Conservation (phyloP, 108 stramenopile genomes). For the Epithemia pelagica region DNA sequence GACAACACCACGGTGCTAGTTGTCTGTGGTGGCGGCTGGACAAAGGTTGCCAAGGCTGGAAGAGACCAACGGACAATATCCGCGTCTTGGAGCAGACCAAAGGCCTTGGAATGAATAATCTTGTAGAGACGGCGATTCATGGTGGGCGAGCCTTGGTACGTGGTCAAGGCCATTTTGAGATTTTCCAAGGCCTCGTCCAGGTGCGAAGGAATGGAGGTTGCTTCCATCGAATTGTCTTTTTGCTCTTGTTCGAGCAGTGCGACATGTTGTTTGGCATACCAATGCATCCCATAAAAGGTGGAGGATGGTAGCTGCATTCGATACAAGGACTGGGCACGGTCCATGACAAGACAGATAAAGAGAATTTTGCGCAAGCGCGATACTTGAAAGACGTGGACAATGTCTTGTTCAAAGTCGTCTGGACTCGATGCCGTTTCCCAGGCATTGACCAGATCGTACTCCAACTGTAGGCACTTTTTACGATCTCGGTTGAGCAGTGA, state of each 20-base stretch:
- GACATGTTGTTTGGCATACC: neutral
- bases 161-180: too few species aligned
- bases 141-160: too few species aligned
- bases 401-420: neutral
- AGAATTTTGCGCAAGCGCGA: neutral
- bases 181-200: neutral
- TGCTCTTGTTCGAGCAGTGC: too few species aligned
- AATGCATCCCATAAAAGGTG: neutral
- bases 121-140: neutral
- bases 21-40: too few species aligned
- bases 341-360: neutral
- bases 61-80: neutral
- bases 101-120: neutral
- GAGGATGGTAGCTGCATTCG: neutral
- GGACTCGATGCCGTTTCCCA: neutral
- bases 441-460: neutral
- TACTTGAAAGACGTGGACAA: neutral
- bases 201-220: neutral
- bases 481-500: neutral
- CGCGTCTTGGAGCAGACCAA: neutral
- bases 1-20: too few species aligned
- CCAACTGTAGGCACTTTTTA: neutral
- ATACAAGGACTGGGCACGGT: neutral
- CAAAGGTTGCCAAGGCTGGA: neutral
- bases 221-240: neutral